Conservation (phyloP, 768 basidiomycete species). For the Astraeus odoratus region DNA sequence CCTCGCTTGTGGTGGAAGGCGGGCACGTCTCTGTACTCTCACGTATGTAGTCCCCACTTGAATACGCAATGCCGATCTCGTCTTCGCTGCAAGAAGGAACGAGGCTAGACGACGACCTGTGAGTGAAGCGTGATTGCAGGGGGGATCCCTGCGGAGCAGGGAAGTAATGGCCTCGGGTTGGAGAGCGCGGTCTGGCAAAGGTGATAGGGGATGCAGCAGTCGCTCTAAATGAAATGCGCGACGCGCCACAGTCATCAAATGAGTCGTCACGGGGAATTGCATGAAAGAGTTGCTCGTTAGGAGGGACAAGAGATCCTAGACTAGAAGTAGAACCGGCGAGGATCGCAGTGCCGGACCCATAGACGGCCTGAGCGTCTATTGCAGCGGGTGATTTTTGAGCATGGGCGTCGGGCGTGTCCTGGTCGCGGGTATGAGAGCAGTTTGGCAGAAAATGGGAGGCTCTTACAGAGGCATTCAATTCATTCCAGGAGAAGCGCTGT, state of each 20-base stretch:
- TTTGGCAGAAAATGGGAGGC: not conserved
- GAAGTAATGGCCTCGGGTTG: conserved; percentile 1
- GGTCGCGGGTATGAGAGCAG: conserved; percentile 2
- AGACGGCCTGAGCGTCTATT: not conserved
- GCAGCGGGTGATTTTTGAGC: not conserved
- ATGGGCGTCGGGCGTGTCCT: conserved; percentile 7
- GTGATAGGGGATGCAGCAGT: conserved; percentile 6
- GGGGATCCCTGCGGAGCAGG: conserved; percentile 1
- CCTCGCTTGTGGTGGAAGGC: conserved; percentile 5
- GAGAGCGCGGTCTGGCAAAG: not conserved
- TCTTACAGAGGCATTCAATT: conserved; percentile 9
- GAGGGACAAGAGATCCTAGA: conserved; percentile 23
- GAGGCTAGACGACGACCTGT: conserved; percentile 3
- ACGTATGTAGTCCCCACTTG: conserved; percentile 2
- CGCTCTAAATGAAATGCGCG: not conserved
- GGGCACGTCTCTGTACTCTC: conserved; percentile 4
- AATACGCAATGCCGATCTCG: conserved; percentile 1
- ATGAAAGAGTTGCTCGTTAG: conserved; percentile 19
- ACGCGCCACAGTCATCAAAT: conserved; percentile 3
- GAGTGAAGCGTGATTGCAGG: conserved; percentile 6
- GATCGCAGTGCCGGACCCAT: not conserved
- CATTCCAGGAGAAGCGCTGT: conserved; percentile 8
- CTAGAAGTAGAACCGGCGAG: conserved; percentile 21
- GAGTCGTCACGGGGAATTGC: conserved; percentile 7
- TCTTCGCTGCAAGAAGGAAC: not conserved